Evolutionary conservation across 805 yeast species (phyloP).

Genomic region (Barnettozyma wickerhamii): DNA sequence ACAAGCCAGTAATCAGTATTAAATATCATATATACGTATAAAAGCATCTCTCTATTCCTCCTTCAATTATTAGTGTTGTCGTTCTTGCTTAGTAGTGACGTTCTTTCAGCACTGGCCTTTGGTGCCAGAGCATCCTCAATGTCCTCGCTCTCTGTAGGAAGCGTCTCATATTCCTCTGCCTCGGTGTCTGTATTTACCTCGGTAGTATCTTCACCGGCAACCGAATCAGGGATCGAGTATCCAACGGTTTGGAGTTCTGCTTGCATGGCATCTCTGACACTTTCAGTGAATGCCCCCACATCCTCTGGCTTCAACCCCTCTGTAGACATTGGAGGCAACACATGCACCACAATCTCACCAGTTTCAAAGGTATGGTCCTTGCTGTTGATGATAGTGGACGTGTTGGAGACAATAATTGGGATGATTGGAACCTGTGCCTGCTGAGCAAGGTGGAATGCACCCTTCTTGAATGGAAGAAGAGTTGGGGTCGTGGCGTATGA

Average conservation of each 20-base stretch:
- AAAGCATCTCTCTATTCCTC: no score
- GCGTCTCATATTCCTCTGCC: conserved; percentile 15
- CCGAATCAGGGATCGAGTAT: conserved; percentile 30
- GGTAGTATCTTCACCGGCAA: conserved; percentile 10
- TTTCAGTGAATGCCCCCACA: conserved; percentile 53
- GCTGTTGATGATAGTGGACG: conserved; percentile 65
- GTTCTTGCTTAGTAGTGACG: conserved; percentile 22
- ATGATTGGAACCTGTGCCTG: conserved; percentile 87
- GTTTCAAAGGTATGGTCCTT: conserved; percentile 59
- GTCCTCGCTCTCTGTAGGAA: conserved; percentile 20
- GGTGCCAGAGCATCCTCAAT: conserved; percentile 4
- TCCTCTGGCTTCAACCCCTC: conserved; percentile 66
- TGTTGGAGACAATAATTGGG: conserved; percentile 85
- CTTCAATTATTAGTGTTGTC: no score
- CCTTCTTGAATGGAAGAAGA: conserved; percentile 88
- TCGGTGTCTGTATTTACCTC: not conserved
- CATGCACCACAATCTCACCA: conserved; percentile 76
- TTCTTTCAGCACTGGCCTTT: conserved; percentile 19
- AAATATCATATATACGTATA: no score
- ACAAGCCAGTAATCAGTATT: no score
- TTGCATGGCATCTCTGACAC: conserved; percentile 57
- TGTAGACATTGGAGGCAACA: conserved; percentile 78
- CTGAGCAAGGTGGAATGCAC: conserved; percentile 96
- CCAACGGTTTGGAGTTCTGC: conserved; percentile 33
- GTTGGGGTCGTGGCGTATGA: conserved; percentile 66